Evolutionary conservation across 768 basidiomycete species (phyloP), one percentile per base, ranked within the genome.

Genomic region (Pleurotus ostreatus): DNA sequence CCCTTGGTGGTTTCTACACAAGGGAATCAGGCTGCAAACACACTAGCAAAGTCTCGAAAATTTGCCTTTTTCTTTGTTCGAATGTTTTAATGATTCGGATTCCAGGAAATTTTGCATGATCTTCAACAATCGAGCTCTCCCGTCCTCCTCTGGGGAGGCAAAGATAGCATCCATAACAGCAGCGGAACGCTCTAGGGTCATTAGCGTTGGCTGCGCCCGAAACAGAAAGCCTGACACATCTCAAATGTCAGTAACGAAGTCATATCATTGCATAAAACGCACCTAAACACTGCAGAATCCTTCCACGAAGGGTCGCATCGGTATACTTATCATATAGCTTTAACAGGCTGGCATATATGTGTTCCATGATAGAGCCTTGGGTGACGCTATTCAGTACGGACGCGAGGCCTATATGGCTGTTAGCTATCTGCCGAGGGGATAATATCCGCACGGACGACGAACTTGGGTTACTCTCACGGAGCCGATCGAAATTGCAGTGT

Each of bases 31-130:
- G 23, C 25, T 5, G 37, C 55, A 9, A 37, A 38, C 37, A 34
- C 9, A 34, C 30, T 34, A 13, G 11, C 34, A 7, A 30, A 45
- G 2, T 23, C 26, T 26, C 13, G 12, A 30, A 13, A 30, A 34
- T 16, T 26, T 46, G 82, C 88, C 82, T 71, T 91, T 92, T 66
- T 86, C 84, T 57, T 85, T 81, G 9, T 79, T 80, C 1, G 82
- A 72, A 66, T 91, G 85, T 67, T 94, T 97, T 40, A 80, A 75
- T 2, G 90, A 83, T 69, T 97, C 92, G 0, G 91, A 88, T 16
- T 87, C 71, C 44, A 99, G 70, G 68, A 98, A 98, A 52, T 95
- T 94, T 66, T 95, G 94, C 64, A 99, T 84, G 60, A 95, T 94
- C 66, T 83, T 88, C 44, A 98, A 73, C 5, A 98, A 66, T 20